A percentile compares a stretch with the other conserved stretches of the same genome.
Evolutionary conservation across 257 asterid species (phyloP).

Genomic region (Solanum dulcamara): DNA sequence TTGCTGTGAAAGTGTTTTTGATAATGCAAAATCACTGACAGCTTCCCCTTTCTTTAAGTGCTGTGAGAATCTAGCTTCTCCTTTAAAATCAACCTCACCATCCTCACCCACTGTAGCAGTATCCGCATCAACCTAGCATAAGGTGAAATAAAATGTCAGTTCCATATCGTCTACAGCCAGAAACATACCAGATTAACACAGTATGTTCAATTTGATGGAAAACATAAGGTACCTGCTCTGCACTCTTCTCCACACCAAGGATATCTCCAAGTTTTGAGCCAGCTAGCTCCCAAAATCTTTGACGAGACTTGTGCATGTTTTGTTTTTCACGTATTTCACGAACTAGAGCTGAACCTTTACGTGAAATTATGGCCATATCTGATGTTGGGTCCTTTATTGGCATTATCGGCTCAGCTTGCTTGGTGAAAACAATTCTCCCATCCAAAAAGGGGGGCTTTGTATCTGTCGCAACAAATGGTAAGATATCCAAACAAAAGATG

Average conservation of each 20-base stretch:
- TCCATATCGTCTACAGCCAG: neutral
- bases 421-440: constrained; percentile 87
- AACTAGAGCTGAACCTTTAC: constrained; percentile 84
- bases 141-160: constrained; percentile 5
- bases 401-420: constrained; percentile 92
- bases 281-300: constrained; percentile 98
- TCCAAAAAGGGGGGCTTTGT: constrained; percentile 98
- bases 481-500: constrained; percentile 4
- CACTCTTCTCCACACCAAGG: constrained; percentile 93
- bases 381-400: constrained; percentile 96
- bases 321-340: constrained; percentile 93
- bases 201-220: neutral
- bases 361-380: constrained; percentile 96
- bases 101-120: constrained; percentile 91
- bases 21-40: constrained; percentile 64
- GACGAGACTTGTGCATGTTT: constrained; percentile 84
- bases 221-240: constrained; percentile 58
- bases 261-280: constrained; percentile 92
- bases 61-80: constrained; percentile 89
- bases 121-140: constrained; percentile 87
- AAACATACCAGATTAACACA: neutral
- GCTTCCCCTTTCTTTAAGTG: constrained; percentile 78
- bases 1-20: constrained; percentile 72
- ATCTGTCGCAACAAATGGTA: constrained; percentile 36
- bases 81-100: constrained; percentile 95